phyloP scores from a whole-genome alignment of 768 basidiomycete genomes.

The Tylopilus intermedius region DNA sequence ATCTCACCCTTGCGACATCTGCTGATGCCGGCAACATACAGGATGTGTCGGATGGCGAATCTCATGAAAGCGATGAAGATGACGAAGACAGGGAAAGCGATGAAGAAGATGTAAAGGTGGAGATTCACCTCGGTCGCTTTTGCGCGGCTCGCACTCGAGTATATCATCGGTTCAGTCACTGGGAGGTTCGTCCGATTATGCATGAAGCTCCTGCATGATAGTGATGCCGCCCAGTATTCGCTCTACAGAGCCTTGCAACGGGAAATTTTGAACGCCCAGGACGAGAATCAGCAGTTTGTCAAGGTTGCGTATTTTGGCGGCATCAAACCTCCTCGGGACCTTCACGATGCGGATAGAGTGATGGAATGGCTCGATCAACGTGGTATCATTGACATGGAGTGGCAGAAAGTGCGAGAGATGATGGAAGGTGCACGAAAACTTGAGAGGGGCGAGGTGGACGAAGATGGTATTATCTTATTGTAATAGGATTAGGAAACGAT shows the following conservation, averaged over 20 bases:
- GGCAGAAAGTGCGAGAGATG: conserved; percentile 64
- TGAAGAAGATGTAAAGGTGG: conserved; percentile 19
- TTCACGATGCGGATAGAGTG: conserved; percentile 69
- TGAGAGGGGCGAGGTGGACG: conserved; percentile 47
- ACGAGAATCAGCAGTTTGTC: conserved; percentile 44
- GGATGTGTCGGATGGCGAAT: conserved; percentile 22
- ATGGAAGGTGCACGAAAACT: conserved; percentile 70
- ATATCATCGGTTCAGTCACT: conserved; percentile 73
- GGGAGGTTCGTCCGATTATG: conserved; percentile 58
- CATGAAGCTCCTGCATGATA: neutral
- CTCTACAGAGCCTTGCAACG: conserved; percentile 55
- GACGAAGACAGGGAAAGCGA: neutral
- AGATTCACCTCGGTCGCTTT: conserved; percentile 72
- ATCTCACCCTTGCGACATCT: neutral
- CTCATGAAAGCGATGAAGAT: conserved; percentile 19
- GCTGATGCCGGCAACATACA: conserved; percentile 5
- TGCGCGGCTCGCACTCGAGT: conserved; percentile 65
- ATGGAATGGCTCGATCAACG: conserved; percentile 78
- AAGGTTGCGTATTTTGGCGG: conserved; percentile 54
- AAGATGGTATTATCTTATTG: neutral
- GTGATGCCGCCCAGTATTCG: conserved; percentile 44
- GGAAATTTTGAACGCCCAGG: conserved; percentile 56
- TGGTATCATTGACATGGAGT: conserved; percentile 60
- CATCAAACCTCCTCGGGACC: conserved; percentile 57
- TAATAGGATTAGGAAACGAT: neutral